Conservation (phyloP, 2,329 filamentous ascomycete species). For the Neocatenulostroma microsporum region DNA sequence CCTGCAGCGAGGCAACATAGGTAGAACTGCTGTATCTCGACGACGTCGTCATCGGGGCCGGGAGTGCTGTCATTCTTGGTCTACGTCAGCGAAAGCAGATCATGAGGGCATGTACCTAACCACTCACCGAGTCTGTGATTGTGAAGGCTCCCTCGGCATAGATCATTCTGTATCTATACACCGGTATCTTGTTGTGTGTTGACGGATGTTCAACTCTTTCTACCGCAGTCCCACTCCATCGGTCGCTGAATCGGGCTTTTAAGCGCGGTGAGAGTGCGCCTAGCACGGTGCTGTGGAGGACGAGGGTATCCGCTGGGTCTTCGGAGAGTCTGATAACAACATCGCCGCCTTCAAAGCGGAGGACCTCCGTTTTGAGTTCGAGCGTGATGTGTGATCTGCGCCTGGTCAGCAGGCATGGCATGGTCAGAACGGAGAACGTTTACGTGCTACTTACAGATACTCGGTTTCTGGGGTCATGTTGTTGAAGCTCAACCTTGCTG, state of each 20-base stretch:
- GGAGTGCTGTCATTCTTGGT: too few relatives aligned
- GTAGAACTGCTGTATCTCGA: background rate
- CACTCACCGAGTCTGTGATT: background rate
- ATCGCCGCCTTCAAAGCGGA: background rate
- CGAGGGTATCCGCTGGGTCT: background rate
- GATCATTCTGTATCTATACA: background rate
- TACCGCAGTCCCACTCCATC: background rate
- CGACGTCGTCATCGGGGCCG: too few relatives aligned
- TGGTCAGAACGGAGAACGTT: too few relatives aligned
- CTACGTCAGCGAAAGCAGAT: too few relatives aligned
- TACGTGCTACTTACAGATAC: too few relatives aligned
- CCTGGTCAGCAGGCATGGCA: too few relatives aligned
- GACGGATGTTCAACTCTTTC: background rate
- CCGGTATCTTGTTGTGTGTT: background rate
- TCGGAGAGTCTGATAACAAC: constrained; percentile 2
- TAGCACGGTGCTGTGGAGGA: background rate
- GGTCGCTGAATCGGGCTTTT: background rate
- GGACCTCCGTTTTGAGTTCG: background rate
- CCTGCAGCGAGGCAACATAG: background rate
- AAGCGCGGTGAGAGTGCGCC: constrained; percentile 1
- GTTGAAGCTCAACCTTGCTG: too few relatives aligned
- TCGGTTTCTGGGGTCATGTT: too few relatives aligned
- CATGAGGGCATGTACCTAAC: too few relatives aligned
- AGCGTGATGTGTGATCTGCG: background rate
- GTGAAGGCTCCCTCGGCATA: background rate